A percentile compares a stretch with the other conserved stretches of the same genome.
Conservation (phyloP, 805 yeast species). For the Myxozyma vanderwaltii region DNA sequence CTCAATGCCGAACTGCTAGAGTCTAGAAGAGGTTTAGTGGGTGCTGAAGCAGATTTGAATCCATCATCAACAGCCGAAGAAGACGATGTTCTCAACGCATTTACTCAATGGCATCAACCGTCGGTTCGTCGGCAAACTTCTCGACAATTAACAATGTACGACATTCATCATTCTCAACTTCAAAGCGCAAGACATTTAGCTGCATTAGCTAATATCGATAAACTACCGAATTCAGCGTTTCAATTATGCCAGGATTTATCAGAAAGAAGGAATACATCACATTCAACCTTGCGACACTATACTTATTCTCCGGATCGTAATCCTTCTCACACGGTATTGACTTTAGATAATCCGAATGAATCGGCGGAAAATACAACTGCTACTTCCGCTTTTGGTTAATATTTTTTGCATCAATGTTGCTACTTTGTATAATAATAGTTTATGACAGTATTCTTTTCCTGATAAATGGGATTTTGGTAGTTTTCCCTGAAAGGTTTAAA, state of each 20-base stretch:
- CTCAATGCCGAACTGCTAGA: slow-evolving; percentile 1
- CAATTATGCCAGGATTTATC: slow-evolving; percentile 7
- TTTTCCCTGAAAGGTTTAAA: no score
- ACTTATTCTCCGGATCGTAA: neutral
- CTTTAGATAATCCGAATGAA: no score
- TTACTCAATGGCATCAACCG: slow-evolving; percentile 7
- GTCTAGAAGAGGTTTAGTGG: neutral
- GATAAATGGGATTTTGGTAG: no score
- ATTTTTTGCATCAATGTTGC: no score
- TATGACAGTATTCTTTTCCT: no score
- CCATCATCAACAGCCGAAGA: neutral
- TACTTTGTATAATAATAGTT: no score
- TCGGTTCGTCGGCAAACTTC: neutral
- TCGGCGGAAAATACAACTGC: neutral
- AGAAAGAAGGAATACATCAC: neutral
- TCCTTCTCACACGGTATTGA: neutral
- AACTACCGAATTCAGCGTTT: neutral
- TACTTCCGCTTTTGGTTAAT: no score
- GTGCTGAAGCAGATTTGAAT: neutral
- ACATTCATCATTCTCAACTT: slow-evolving; percentile 1
- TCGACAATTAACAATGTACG: slow-evolving; percentile 4
- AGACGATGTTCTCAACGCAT: slow-evolving; percentile 8
- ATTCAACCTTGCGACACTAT: neutral
- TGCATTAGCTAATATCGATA: slow-evolving; percentile 2
- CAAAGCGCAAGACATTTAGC: slow-evolving; percentile 1